phyloP scores from a whole-genome alignment of 805 yeast species.

The Saccharomyces eubayanus region DNA sequence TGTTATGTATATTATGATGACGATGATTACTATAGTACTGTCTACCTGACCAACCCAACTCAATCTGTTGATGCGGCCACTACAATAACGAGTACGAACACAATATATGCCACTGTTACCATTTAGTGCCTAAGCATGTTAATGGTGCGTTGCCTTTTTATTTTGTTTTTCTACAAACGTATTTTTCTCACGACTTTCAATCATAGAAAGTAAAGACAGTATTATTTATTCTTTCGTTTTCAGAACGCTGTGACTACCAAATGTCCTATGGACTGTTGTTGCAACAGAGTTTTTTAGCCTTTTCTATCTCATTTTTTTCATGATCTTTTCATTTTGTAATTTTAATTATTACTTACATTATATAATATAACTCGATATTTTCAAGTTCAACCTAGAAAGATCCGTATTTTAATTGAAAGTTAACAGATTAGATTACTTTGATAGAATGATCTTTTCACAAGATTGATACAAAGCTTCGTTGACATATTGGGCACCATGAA shows the following conservation, averaged over 20 bases:
- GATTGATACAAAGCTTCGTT: too few species aligned
- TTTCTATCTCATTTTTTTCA: background rate
- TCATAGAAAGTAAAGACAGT: background rate
- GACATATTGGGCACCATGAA: too few species aligned
- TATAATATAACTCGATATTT: background rate
- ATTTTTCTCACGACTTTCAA: background rate
- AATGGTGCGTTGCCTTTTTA: background rate
- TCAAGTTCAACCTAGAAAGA: background rate
- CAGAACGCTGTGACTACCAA: background rate
- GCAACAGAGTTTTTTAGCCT: background rate
- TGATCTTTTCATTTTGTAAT: background rate
- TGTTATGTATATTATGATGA: constrained; percentile 22
- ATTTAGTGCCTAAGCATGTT: background rate
- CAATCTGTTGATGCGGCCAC: constrained; percentile 31
- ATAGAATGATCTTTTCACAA: too few species aligned
- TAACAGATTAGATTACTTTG: too few species aligned
- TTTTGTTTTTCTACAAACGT: background rate
- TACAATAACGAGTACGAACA: constrained; percentile 27
- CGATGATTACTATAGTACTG: constrained; percentile 27
- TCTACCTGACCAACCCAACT: constrained; percentile 21
- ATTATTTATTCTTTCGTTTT: background rate
- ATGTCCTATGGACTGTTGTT: too few species aligned
- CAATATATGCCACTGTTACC: constrained; percentile 19
- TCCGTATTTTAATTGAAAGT: too few species aligned
- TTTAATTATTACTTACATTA: background rate